phyloP scores from a whole-genome alignment of 768 basidiomycete genomes.

The Pleurotus cornucopiae region DNA sequence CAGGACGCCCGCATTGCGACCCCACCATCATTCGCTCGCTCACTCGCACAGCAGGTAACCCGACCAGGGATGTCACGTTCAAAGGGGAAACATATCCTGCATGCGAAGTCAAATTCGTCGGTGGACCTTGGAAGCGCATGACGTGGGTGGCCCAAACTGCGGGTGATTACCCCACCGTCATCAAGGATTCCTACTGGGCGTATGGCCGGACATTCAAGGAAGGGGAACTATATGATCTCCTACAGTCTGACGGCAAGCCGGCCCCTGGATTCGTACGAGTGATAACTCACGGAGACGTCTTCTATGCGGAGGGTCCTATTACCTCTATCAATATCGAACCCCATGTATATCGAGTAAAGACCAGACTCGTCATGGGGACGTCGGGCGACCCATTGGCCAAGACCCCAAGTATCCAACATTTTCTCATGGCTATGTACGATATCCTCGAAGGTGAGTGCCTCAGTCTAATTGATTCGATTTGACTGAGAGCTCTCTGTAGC shows the following conservation, averaged over 20 bases:
- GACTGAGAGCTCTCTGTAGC: neutral
- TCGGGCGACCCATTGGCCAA: neutral
- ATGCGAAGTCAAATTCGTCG: slow-evolving; percentile 8
- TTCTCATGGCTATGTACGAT: neutral
- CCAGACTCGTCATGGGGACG: neutral
- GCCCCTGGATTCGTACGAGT: neutral
- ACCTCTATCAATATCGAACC: too few relatives aligned
- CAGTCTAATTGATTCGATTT: neutral
- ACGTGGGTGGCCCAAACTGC: slow-evolving; percentile 1
- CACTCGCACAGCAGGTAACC: neutral
- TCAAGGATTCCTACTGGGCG: slow-evolving; percentile 5
- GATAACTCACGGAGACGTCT: neutral
- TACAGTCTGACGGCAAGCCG: neutral
- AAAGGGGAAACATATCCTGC: neutral
- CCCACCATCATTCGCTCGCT: neutral
- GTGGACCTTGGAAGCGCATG: slow-evolving; percentile 2
- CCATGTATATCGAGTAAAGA: neutral
- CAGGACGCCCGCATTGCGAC: slow-evolving; percentile 1
- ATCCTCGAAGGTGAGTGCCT: neutral
- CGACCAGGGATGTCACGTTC: slow-evolving; percentile 7
- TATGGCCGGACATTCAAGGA: neutral
- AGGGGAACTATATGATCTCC: slow-evolving; percentile 4
- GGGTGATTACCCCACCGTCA: neutral
- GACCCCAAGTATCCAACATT: neutral
- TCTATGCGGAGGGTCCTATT: neutral